Percentiles rank a stretch among this genome's conserved stretches.
phyloP scores from a whole-genome alignment of 176 grass and related monocot species.

The Thalia dealbata region DNA sequence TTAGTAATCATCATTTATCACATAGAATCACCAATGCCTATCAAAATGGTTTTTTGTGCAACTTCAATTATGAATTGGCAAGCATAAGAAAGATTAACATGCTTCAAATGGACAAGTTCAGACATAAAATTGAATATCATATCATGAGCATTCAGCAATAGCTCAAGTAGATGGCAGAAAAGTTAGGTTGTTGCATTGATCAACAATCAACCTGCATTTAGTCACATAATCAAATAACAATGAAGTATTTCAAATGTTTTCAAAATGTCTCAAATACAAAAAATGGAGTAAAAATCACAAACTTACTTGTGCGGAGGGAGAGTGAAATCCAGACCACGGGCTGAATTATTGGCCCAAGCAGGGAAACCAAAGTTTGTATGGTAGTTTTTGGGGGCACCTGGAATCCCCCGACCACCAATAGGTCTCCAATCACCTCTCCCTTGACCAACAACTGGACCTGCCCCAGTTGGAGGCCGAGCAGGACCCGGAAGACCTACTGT shows the following conservation, averaged over 20 bases:
- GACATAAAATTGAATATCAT: not conserved
- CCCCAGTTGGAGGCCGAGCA: conserved; percentile 51
- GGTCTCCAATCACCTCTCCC: conserved; percentile 93
- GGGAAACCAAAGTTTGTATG: conserved; percentile 49
- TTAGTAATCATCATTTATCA: not conserved
- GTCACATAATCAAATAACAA: conserved; percentile 2
- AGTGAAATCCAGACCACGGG: conserved; percentile 77
- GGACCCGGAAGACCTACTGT: conserved; percentile 40
- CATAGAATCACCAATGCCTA: not conserved
- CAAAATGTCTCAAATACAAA: not conserved
- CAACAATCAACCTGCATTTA: not conserved
- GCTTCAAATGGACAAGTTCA: not conserved
- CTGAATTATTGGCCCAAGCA: conserved; percentile 62
- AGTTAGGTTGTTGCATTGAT: not conserved
- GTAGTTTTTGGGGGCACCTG: conserved; percentile 41
- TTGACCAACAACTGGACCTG: conserved; percentile 50
- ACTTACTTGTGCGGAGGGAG: conserved; percentile 95
- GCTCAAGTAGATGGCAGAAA: not conserved
- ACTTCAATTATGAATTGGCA: not conserved
- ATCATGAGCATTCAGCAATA: not conserved
- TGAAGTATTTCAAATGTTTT: conserved; percentile 1
- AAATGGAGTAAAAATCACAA: not conserved
- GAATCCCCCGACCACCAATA: conserved; percentile 49
- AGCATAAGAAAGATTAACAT: not conserved
- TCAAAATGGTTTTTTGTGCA: not conserved